These are phyloP conservation scores for Plasmodium billcollinsi DNA, from an alignment of 169 alveolate genomes.

Conservation along the genomic window DNA sequence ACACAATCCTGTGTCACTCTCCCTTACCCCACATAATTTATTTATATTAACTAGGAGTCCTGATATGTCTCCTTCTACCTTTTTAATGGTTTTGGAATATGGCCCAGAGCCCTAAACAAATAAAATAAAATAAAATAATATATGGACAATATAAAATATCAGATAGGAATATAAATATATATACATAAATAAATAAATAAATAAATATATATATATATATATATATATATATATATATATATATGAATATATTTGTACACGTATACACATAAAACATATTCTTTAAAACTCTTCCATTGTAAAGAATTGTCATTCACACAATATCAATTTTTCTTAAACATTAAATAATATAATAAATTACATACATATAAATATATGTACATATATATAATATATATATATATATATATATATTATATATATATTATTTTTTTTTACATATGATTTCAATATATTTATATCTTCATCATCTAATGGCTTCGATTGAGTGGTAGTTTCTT, in stretches of 20 bases:
- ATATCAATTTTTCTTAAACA: too few species aligned
- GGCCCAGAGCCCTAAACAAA: slow-evolving; percentile 86
- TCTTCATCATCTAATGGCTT: slow-evolving; percentile 79
- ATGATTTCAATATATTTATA: slow-evolving; percentile 76
- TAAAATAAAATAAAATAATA: background rate
- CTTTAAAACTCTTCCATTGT: too few species aligned
- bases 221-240: background rate
- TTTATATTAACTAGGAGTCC: slow-evolving; percentile 81
- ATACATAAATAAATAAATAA: background rate
- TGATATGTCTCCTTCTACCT: slow-evolving; percentile 85
- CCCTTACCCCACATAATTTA: slow-evolving; percentile 93
- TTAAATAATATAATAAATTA: too few species aligned
- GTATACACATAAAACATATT: background rate
- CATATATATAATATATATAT: too few species aligned
- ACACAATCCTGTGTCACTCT: slow-evolving; percentile 99
- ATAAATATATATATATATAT: background rate
- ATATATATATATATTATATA: background rate
- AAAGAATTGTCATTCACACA: too few species aligned
- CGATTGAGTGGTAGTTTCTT: slow-evolving; percentile 52
- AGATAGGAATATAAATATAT: background rate
- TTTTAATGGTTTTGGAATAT: slow-evolving; percentile 80
- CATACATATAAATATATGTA: too few species aligned
- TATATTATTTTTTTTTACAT: slow-evolving; percentile 25
- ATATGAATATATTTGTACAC: background rate
- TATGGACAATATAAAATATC: background rate